phyloP scores from a whole-genome alignment of 176 grass and related monocot species.

The Avena eriantha region DNA sequence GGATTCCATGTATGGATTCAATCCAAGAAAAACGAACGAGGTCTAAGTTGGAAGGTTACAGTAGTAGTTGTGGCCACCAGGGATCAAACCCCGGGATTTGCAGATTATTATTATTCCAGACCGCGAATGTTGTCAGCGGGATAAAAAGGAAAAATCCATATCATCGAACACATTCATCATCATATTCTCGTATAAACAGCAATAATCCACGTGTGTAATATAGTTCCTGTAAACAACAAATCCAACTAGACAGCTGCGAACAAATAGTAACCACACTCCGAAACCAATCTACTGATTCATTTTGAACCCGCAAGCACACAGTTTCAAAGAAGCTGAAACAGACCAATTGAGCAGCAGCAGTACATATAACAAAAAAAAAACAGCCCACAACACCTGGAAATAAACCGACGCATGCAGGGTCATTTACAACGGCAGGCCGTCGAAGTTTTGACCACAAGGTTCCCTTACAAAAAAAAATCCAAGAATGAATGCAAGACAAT shows the following conservation, averaged over 20 bases:
- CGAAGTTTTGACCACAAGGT: conserved; percentile 40
- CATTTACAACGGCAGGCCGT: conserved; percentile 42
- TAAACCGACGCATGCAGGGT: conserved; percentile 39
- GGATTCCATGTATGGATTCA: too few relatives aligned
- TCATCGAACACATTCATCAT: conserved; percentile 31
- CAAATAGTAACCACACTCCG: conserved; percentile 37
- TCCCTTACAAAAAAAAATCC: conserved; percentile 54
- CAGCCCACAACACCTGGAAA: conserved; percentile 31
- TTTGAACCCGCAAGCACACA: conserved; percentile 24
- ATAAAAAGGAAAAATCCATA: background rate
- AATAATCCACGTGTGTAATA: conserved; percentile 41
- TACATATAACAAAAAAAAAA: conserved; percentile 24
- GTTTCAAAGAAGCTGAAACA: background rate
- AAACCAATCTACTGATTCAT: conserved; percentile 9
- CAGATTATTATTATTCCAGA: too few relatives aligned
- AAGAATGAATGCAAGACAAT: conserved; percentile 60
- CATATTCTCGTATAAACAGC: conserved; percentile 42
- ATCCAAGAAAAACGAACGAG: too few relatives aligned
- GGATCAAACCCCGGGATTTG: background rate
- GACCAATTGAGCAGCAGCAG: conserved; percentile 23
- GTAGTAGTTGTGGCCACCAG: background rate
- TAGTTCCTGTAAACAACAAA: conserved; percentile 24
- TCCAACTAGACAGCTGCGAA: conserved; percentile 20
- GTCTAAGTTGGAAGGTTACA: background rate
- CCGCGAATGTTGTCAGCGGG: background rate